Evolutionary conservation across 176 grass and related monocot species (phyloP), one percentile per base, ranked within the genome.

Genomic region (Carex parvula): DNA sequence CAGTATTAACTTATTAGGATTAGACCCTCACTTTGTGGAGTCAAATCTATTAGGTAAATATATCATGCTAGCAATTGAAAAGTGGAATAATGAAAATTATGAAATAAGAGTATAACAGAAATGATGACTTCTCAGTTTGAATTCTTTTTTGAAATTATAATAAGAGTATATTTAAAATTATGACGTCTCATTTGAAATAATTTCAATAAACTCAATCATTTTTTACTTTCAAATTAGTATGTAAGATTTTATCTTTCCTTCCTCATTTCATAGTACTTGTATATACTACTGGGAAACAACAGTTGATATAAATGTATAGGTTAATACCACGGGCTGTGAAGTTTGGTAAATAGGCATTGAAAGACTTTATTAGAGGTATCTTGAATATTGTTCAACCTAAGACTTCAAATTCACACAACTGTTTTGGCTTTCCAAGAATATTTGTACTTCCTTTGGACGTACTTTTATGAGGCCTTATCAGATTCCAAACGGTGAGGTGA

Each of bases 401-500:
- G 73, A 55, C 73, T 56, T 55, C 13, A 77, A 77, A 77, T 77
- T 56, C 73, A 77, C n/a, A 76, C 71, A 20, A 76, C 46, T 29
- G 39, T 53, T 75, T 76, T 32, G 32, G 46, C 22, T 54, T 16
- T 75, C 21, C 42, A 29, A 75, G 22, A 75, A 30, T 70, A 69
- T 39, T 54, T 16, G 3, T 16, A 41, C 44, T 68, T 35, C 65
- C 32, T 10, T 62, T 61, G 44, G 9, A 29, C 26, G 24, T 24
- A 8, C 44, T 46, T 48, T 10, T 48, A 48, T 60, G 10, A 21
- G 59, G 59, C 59, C 59, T 48, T 46, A 21, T 21, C 59, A 21
- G 59, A 60, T 60, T 20, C 20, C 59, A 20, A 60, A 39, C 18
- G 20, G 44, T 48, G 59, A 21, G 59, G 59, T 60, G 59, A 60